Percentiles rank a stretch among this genome's conserved stretches.
Evolutionary conservation across 2,329 filamentous ascomycete species (phyloP).

Genomic region (Trichoderma atrobrunneum): DNA sequence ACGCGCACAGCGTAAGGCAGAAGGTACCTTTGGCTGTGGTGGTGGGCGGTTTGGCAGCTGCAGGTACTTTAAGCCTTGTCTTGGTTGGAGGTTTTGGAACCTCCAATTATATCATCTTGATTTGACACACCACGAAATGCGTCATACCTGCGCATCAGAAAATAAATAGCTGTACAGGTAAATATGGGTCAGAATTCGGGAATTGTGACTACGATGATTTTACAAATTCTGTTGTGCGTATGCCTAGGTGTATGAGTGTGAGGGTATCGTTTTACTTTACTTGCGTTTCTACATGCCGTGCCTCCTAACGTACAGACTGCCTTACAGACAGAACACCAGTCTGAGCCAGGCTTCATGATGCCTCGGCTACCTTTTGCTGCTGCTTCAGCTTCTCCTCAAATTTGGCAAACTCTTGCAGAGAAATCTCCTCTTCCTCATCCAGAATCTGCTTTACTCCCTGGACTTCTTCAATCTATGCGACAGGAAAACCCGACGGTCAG

Average conservation of each 20-base stretch:
- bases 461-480: slow-evolving; percentile 84
- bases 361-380: slow-evolving; percentile 13
- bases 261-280: slow-evolving; percentile 10
- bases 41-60: slow-evolving; percentile 1
- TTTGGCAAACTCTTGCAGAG: slow-evolving; percentile 83
- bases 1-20: not conserved
- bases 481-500: not conserved
- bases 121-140: not conserved
- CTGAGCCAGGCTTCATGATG: not conserved
- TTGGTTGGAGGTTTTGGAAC: not conserved
- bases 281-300: not conserved
- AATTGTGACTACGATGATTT: not conserved
- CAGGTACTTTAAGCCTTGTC: slow-evolving; percentile 31
- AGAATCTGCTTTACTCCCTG: slow-evolving; percentile 87
- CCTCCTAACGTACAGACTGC: slow-evolving; percentile 7
- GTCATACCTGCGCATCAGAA: not conserved
- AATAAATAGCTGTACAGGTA: not conserved
- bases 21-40: not conserved
- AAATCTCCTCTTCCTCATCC: slow-evolving; percentile 87
- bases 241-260: not conserved
- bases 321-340: not conserved
- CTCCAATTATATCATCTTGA: not conserved
- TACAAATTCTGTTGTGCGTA: not conserved
- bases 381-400: slow-evolving; percentile 80
- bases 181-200: not conserved